Conservation (phyloP, 164 flowering plant species). For the Tetracentron sinense region DNA sequence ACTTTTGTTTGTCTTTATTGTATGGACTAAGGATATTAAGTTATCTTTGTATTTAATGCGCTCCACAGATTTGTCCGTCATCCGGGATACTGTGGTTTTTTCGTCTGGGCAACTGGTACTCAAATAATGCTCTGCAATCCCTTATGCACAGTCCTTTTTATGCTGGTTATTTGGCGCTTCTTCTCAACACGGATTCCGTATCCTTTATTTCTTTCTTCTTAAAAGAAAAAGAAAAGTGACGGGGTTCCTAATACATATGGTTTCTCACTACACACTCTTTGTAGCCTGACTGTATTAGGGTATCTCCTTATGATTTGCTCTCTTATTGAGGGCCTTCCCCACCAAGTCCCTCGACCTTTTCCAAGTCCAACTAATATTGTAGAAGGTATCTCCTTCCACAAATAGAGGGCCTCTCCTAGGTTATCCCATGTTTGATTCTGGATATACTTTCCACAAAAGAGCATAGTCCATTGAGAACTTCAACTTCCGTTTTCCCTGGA, state of each 20-base stretch:
- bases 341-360: too few relatives aligned
- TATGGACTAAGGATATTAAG: neutral
- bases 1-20: neutral
- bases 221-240: neutral
- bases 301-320: too few relatives aligned
- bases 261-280: too few relatives aligned
- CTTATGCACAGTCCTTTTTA: conserved; percentile 57
- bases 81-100: conserved; percentile 86
- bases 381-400: too few relatives aligned
- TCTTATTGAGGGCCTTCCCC: too few relatives aligned
- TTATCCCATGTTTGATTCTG: too few relatives aligned
- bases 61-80: conserved; percentile 51
- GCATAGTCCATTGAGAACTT: too few relatives aligned
- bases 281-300: too few relatives aligned
- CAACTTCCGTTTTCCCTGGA: too few relatives aligned
- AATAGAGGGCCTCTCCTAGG: too few relatives aligned
- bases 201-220: conserved; percentile 10
- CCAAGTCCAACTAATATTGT: too few relatives aligned
- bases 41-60: conserved; percentile 2
- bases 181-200: conserved; percentile 67
- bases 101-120: conserved; percentile 84
- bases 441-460: too few relatives aligned
- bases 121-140: conserved; percentile 96
- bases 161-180: conserved; percentile 71
- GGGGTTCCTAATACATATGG: neutral